phyloP scores from a whole-genome alignment of 2,329 filamentous ascomycete genomes.

The Geosmithia flava region DNA sequence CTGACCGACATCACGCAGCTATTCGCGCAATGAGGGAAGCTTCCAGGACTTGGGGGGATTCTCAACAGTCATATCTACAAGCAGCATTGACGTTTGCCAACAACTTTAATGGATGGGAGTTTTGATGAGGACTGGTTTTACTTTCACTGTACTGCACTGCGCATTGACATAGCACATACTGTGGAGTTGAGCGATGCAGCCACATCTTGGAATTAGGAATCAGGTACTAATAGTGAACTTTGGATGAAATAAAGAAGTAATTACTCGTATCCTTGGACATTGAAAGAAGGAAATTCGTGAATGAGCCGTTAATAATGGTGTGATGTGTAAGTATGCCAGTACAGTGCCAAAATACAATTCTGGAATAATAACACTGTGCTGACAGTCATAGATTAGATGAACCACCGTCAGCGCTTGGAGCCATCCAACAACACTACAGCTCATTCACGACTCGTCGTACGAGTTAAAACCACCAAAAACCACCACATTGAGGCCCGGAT shows the following conservation, averaged over 20 bases:
- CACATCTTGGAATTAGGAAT: too few species aligned
- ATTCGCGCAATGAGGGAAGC: conserved; percentile 65
- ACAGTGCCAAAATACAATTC: too few species aligned
- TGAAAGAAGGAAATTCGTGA: too few species aligned
- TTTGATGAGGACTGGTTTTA: conserved; percentile 9
- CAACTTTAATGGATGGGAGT: conserved; percentile 58
- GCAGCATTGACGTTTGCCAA: conserved; percentile 62
- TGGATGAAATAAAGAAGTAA: too few species aligned
- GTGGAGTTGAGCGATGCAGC: too few species aligned
- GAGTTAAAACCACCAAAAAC: not conserved
- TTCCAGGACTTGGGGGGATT: conserved; percentile 62
- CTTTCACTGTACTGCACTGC: too few species aligned
- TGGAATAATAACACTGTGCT: not conserved
- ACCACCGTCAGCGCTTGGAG: not conserved
- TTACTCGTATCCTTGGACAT: too few species aligned
- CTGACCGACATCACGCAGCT: conserved; percentile 24
- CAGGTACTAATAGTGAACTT: too few species aligned
- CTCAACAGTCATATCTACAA: conserved; percentile 50
- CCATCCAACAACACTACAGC: not conserved
- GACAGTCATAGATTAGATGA: not conserved
- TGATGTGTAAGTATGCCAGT: too few species aligned
- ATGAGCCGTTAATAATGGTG: too few species aligned
- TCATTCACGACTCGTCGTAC: not conserved
- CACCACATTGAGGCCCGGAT: not conserved
- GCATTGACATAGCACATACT: too few species aligned